Percentiles rank a stretch among this genome's conserved stretches.
Evolutionary conservation across 2,329 filamentous ascomycete genomes (phyloP).

Genomic region (Thelonectria rubi): DNA sequence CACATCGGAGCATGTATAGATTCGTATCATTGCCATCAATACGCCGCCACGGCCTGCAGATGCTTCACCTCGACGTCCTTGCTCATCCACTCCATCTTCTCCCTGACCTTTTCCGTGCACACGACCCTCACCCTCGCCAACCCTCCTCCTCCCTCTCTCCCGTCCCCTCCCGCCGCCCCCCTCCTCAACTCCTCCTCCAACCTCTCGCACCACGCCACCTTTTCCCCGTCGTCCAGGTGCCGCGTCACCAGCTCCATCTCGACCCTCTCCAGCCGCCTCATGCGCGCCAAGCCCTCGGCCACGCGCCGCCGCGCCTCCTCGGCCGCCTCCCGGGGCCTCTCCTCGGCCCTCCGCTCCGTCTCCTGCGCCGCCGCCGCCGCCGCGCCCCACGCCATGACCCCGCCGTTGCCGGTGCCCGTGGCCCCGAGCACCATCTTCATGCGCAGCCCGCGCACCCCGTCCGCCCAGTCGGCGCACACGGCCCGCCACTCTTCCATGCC

Average conservation of each 20-base stretch:
- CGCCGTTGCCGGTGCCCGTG: constrained; percentile 5
- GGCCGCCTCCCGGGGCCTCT: constrained; percentile 30
- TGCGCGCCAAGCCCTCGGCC: constrained; percentile 43
- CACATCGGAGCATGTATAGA: background rate
- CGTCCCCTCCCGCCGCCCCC: background rate
- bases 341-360: constrained; percentile 34
- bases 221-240: constrained; percentile 45
- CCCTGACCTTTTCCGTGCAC: constrained; percentile 39
- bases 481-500: constrained; percentile 47
- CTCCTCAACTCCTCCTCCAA: constrained; percentile 43
- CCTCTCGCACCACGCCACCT: constrained; percentile 48
- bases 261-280: constrained; percentile 47
- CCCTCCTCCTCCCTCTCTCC: constrained; percentile 5
- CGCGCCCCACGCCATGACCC: constrained; percentile 24
- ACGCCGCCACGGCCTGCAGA: constrained; percentile 10
- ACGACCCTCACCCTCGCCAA: constrained; percentile 32
- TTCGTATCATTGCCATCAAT: constrained; percentile 8
- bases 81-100: constrained; percentile 41
- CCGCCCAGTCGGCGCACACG: constrained; percentile 49
- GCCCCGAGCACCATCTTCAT: constrained; percentile 49
- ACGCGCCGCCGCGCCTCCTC: constrained; percentile 33
- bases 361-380: constrained; percentile 33
- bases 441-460: constrained; percentile 50
- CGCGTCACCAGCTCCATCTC: constrained; percentile 53
- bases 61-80: constrained; percentile 31